Evolutionary conservation across 306 rosid species (phyloP), one percentile per base, ranked within the genome.

Genomic region (Vicia villosa): DNA sequence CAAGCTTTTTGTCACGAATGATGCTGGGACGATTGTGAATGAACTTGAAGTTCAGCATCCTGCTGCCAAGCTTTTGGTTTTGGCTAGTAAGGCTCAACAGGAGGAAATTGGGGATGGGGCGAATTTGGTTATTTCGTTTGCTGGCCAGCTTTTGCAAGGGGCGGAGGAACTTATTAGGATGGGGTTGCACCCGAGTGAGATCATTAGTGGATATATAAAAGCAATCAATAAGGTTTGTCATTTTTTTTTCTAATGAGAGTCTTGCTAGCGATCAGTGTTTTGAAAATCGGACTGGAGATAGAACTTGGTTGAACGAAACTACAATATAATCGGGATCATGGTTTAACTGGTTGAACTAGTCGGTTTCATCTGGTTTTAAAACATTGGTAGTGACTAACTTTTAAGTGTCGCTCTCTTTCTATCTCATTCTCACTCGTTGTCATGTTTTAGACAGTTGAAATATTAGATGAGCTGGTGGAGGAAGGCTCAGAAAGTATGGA

Each of bases 31-130:
- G 0, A 90, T 94, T 65, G 97, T 94, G 45, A 94, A 84, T 51
- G 97, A 94, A 45, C 92, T 94, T 8, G 97, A 94, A 83, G 91
- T 94, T 80, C 97, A 94, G 78, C 99, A 94, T 72, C 97, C 99
- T 42, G 97, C 97, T 6, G 97, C 98, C 66, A 94, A 90, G 85
- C 10, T 94, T 83, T 86, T 91, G 89, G 98, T 94, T 71, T 80
- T 94, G 84, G 98, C 97, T 0, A 86, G 89, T 41, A 87, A 86
- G 79, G 92, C 98, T 69, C 98, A 94, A 34, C 96, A 94, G 15
- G 97, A 91, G 70, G 97, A 94, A 63, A 88, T 94, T 45, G 99
- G 99, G 0, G 99, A 94, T 54, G 99, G 96, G 16, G 99, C 99
- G 21, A 94, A 94, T 83, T 78, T 91, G 17, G 89, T 96, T 30